Evolutionary conservation across 225 moss, liverwort and hornwort species (phyloP).

Genomic region (Bryum argenteum): DNA sequence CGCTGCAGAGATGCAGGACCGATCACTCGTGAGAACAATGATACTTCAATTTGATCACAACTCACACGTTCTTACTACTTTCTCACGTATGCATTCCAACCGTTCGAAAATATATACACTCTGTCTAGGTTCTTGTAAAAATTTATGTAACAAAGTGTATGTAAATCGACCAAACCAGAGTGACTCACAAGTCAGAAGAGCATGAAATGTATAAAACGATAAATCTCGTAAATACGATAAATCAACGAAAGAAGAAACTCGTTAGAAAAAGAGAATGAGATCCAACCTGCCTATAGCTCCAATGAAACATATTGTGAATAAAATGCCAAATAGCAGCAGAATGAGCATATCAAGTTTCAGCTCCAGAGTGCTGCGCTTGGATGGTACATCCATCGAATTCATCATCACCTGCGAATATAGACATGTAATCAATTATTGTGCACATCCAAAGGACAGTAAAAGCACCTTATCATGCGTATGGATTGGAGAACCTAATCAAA

Average conservation of each 20-base stretch:
- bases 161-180: constrained; percentile 12
- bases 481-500: constrained; percentile 23
- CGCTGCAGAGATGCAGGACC: constrained; percentile 53
- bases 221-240: background rate
- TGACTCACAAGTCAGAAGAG: constrained; percentile 9
- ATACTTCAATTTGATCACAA: background rate
- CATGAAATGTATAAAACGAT: background rate
- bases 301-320: constrained; percentile 78
- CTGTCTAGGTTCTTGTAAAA: background rate
- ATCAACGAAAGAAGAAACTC: constrained; percentile 8
- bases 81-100: background rate
- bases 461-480: background rate
- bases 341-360: constrained; percentile 88
- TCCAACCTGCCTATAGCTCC: constrained; percentile 85
- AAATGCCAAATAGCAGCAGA: constrained; percentile 75
- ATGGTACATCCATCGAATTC: constrained; percentile 98
- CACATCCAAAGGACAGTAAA: constrained; percentile 19
- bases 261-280: constrained; percentile 15
- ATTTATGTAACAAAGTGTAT: background rate
- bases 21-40: constrained; percentile 1
- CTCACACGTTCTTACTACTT: background rate
- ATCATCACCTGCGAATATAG: constrained; percentile 79
- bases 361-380: constrained; percentile 92
- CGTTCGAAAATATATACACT: background rate
- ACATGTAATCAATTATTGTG: constrained; percentile 6